These are phyloP conservation scores for Corchorus olitorius DNA, from an alignment of 345 rosid genomes.

Conservation along the genomic window DNA sequence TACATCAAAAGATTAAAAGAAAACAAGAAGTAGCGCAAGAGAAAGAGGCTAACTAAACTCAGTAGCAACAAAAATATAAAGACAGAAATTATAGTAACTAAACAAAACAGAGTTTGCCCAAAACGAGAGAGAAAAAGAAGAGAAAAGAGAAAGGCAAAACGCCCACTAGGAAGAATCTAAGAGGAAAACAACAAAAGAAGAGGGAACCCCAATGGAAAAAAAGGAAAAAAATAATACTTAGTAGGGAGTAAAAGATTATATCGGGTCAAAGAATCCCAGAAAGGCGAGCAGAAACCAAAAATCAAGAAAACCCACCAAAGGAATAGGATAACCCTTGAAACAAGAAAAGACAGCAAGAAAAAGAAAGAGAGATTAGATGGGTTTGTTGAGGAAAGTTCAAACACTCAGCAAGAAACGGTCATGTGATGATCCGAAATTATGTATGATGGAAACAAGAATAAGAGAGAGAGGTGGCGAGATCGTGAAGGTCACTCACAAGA, in stretches of 20 bases:
- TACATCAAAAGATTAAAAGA: not conserved
- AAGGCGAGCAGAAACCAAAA: slow-evolving; percentile 17
- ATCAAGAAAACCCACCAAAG: slow-evolving; percentile 27
- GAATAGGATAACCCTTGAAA: slow-evolving; percentile 28
- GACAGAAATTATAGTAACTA: not conserved
- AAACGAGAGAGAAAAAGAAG: slow-evolving; percentile 4
- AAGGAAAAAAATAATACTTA: not conserved
- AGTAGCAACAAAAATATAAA: not conserved
- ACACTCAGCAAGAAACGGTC: slow-evolving; percentile 51
- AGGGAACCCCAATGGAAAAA: not conserved
- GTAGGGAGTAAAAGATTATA: slow-evolving; percentile 3
- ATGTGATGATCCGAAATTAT: slow-evolving; percentile 74
- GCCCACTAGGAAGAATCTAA: not conserved
- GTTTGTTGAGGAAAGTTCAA: slow-evolving; percentile 36
- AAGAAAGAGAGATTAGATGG: slow-evolving; percentile 26
- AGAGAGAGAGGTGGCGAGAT: slow-evolving; percentile 32
- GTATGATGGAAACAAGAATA: slow-evolving; percentile 7
- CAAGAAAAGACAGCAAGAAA: slow-evolving; percentile 33
- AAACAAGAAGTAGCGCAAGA: not conserved
- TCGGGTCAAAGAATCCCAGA: slow-evolving; percentile 22
- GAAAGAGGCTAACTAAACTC: slow-evolving; percentile 1
- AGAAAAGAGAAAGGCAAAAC: slow-evolving; percentile 11
- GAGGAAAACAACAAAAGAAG: slow-evolving; percentile 18
- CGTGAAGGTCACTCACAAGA: slow-evolving; percentile 46
- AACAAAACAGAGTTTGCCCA: not conserved